phyloP scores from a whole-genome alignment of 306 rosid species.

The Quercus ilex region DNA sequence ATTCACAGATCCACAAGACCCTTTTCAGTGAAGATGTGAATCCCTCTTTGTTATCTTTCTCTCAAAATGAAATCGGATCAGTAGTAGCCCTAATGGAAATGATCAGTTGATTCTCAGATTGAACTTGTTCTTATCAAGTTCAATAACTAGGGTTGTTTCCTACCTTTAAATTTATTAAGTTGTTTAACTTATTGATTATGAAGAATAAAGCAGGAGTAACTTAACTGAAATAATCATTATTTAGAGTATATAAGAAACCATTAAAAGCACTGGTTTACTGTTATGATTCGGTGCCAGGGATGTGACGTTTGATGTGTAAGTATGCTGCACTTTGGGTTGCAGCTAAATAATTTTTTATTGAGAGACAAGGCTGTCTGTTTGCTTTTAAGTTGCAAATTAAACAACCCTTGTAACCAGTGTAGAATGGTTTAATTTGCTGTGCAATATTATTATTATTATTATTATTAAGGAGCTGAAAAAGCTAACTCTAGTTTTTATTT shows the following conservation, averaged over 20 bases:
- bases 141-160: background rate
- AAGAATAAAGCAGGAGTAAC: slow-evolving; percentile 7
- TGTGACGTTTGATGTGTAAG: slow-evolving; percentile 51
- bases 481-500: background rate
- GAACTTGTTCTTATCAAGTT: background rate
- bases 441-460: background rate
- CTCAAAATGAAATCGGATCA: background rate
- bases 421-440: slow-evolving; percentile 27
- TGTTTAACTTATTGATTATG: background rate
- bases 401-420: slow-evolving; percentile 43
- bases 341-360: slow-evolving; percentile 19
- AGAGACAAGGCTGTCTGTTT: slow-evolving; percentile 8
- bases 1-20: background rate
- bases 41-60: background rate
- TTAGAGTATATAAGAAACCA: background rate
- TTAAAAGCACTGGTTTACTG: slow-evolving; percentile 36
- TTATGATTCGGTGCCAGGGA: slow-evolving; percentile 64
- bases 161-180: background rate
- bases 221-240: slow-evolving; percentile 11
- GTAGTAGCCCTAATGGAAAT: background rate
- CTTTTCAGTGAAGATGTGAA: background rate
- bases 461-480: background rate
- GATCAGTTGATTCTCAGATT: background rate
- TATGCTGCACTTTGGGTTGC: slow-evolving; percentile 22
- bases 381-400: slow-evolving; percentile 29